Evolutionary conservation across 495 filamentous ascomycete species (phyloP).

Genomic region (Penicillium atrosanguineum): DNA sequence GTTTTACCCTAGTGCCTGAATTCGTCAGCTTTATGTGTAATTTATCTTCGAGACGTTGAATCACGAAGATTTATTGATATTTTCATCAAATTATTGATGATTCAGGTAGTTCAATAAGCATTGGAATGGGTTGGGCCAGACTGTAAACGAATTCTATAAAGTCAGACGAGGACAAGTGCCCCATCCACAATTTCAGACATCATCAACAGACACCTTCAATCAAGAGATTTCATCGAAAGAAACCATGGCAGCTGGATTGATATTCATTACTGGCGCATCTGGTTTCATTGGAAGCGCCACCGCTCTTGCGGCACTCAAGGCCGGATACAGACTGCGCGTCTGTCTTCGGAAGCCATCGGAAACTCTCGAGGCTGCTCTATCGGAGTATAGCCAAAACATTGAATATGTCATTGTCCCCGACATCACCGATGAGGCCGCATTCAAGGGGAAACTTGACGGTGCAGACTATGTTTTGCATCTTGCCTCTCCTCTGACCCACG

Average conservation of each 20-base stretch:
- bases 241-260: constrained; percentile 14
- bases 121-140: neutral
- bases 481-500: constrained; percentile 36
- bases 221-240: constrained; percentile 2
- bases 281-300: constrained; percentile 43
- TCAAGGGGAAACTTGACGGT: constrained; percentile 26
- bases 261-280: constrained; percentile 47
- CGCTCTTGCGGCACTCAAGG: constrained; percentile 35
- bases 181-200: neutral
- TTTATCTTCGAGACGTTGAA: neutral
- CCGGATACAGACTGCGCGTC: constrained; percentile 36
- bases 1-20: neutral
- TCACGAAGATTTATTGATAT: neutral
- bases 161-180: neutral
- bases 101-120: neutral
- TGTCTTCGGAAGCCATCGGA: constrained; percentile 30
- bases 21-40: neutral
- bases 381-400: constrained; percentile 13
- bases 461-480: constrained; percentile 41
- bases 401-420: constrained; percentile 34
- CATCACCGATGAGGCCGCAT: constrained; percentile 28
- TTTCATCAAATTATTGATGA: neutral
- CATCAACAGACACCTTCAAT: constrained; percentile 8
- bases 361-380: constrained; percentile 18
- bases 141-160: neutral